phyloP scores from a whole-genome alignment of 2,329 filamentous ascomycete genomes.

The Fusarium camptoceras region DNA sequence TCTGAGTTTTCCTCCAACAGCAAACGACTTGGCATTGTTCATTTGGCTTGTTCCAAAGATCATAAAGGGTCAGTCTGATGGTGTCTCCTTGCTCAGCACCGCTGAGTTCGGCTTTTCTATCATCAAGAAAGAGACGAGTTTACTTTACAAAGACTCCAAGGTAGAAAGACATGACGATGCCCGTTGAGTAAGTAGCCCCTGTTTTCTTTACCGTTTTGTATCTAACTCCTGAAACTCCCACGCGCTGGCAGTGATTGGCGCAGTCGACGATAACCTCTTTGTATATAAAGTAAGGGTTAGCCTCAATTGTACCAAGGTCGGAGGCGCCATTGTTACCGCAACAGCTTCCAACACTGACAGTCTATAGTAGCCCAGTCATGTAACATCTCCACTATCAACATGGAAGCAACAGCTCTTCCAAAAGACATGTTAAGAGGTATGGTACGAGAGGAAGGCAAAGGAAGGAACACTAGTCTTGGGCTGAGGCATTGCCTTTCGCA shows the following conservation, averaged over 20 bases:
- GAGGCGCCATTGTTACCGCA: neutral
- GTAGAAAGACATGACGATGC: no score
- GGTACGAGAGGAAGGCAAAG: neutral
- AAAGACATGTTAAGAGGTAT: neutral
- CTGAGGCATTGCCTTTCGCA: neutral
- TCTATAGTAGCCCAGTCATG: neutral
- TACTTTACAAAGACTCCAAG: no score
- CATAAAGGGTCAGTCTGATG: no score
- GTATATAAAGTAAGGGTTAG: neutral
- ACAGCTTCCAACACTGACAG: neutral
- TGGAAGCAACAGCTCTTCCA: neutral
- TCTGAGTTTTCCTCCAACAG: no score
- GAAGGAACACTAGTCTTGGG: neutral
- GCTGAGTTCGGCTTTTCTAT: no score
- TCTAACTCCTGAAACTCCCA: no score
- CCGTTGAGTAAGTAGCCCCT: no score
- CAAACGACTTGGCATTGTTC: no score
- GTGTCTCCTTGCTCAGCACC: no score
- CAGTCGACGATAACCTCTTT: neutral
- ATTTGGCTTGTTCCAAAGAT: no score
- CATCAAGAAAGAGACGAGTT: no score
- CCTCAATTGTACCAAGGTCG: neutral
- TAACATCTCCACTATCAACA: neutral
- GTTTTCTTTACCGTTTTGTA: no score
- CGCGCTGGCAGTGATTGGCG: neutral